phyloP scores from a whole-genome alignment of 805 yeast species.

The Metschnikowia henanensis region DNA sequence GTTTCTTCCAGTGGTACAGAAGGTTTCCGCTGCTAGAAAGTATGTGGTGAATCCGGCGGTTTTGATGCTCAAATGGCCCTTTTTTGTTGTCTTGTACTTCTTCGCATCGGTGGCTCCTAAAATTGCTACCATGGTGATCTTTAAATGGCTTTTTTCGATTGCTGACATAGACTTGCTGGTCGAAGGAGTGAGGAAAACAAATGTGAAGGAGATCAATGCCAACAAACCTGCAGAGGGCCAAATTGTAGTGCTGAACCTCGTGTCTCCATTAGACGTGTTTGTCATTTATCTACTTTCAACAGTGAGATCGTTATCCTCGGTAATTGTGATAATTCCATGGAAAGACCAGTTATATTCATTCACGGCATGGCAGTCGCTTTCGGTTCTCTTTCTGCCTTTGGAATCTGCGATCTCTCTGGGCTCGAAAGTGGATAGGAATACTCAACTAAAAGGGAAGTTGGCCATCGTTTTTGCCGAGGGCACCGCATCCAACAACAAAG shows the following conservation, averaged over 20 bases:
- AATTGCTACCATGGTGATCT: conserved; percentile 17
- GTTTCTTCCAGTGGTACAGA: conserved; percentile 57
- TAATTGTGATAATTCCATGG: conserved; percentile 42
- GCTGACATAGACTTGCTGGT: conserved; percentile 38
- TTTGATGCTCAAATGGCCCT: conserved; percentile 30
- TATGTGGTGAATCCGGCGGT: conserved; percentile 13
- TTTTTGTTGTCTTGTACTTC: conserved; percentile 18
- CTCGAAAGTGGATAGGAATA: conserved; percentile 15
- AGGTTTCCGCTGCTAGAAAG: conserved; percentile 16
- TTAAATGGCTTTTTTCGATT: conserved; percentile 35
- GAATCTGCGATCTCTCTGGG: conserved; percentile 7
- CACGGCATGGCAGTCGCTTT: conserved; percentile 29
- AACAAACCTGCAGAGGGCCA: conserved; percentile 46
- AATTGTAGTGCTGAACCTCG: conserved; percentile 54
- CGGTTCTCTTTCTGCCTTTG: conserved; percentile 21
- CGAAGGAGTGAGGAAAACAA: conserved; percentile 52
- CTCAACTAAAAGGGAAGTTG: conserved; percentile 38
- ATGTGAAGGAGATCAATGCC: conserved; percentile 27
- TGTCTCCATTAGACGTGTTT: conserved; percentile 58
- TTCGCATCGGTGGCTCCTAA: conserved; percentile 22
- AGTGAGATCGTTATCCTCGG: conserved; percentile 19
- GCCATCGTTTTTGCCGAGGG: conserved; percentile 74
- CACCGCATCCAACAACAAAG: conserved; percentile 81
- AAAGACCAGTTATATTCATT: conserved; percentile 30
- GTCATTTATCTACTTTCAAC: conserved; percentile 32